phyloP scores from a whole-genome alignment of 805 yeast genomes.

The Komagataella kurtzmanii region DNA sequence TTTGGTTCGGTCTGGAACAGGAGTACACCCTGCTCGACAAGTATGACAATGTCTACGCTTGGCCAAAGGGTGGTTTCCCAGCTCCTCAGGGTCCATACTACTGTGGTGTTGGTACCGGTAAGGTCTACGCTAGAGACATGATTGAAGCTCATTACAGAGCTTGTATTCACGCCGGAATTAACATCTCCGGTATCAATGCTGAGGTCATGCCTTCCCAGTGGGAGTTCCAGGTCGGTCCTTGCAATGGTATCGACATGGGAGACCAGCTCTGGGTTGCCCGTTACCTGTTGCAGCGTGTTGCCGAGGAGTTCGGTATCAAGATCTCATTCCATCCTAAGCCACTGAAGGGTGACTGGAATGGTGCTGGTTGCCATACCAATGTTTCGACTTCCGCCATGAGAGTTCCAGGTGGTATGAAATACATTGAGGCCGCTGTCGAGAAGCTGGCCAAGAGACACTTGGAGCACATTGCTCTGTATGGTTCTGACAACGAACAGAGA shows the following conservation, averaged over 20 bases:
- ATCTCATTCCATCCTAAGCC: constrained; percentile 99
- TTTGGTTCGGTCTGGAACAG: constrained; percentile 99
- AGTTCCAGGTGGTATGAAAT: constrained; percentile 89
- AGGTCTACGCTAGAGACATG: constrained; percentile 94
- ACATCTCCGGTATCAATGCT: constrained; percentile 93
- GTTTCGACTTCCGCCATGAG: constrained; percentile 92
- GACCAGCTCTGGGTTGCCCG: constrained; percentile 96
- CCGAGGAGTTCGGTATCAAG: constrained; percentile 98
- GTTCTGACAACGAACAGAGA: constrained; percentile 90
- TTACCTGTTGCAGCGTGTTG: constrained; percentile 83
- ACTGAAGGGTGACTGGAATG: constrained; percentile 97
- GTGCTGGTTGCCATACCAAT: constrained; percentile 99
- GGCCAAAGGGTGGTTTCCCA: constrained; percentile 99
- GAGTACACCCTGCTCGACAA: constrained; percentile 95
- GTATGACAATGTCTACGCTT: constrained; percentile 82
- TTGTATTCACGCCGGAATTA: constrained; percentile 83
- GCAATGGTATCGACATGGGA: constrained; percentile 92
- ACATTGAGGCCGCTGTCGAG: constrained; percentile 83
- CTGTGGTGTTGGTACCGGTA: constrained; percentile 99
- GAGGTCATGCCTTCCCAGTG: constrained; percentile 99
- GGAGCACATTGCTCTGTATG: constrained; percentile 92
- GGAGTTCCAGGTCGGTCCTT: constrained; percentile 99
- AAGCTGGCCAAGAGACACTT: constrained; percentile 91
- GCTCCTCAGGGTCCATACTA: constrained; percentile 99
- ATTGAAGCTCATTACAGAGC: constrained; percentile 99